These are phyloP conservation scores for Suillus plorans DNA, from an alignment of 768 basidiomycete species.

Conservation along the genomic window DNA sequence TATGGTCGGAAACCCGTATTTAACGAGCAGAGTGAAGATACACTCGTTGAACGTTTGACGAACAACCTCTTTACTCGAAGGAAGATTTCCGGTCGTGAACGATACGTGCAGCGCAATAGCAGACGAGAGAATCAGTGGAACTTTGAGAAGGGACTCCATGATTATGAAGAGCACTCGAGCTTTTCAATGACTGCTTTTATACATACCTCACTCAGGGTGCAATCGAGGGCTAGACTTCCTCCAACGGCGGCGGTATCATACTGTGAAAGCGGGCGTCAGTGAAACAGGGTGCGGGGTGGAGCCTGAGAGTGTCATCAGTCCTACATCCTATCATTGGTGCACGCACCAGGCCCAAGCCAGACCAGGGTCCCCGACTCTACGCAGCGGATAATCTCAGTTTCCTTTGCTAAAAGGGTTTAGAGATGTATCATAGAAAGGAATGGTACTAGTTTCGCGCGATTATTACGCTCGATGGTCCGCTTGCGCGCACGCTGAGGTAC, in stretches of 20 bases:
- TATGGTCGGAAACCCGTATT: background rate
- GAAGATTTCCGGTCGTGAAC: constrained; percentile 45
- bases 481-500: background rate
- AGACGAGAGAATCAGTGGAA: constrained; percentile 42
- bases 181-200: background rate
- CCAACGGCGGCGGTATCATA: background rate
- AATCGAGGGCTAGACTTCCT: background rate
- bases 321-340: background rate
- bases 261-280: background rate
- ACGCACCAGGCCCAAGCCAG: background rate
- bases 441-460: background rate
- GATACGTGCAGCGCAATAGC: constrained; percentile 42
- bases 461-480: background rate
- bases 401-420: background rate
- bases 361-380: background rate
- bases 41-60: background rate
- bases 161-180: constrained; percentile 1
- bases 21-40: background rate
- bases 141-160: constrained; percentile 33
- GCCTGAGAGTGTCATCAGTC: background rate
- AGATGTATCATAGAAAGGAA: background rate
- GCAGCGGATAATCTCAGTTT: background rate
- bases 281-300: background rate
- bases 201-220: background rate
- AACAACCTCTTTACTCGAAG: constrained; percentile 34